Evolutionary conservation across 1,139 yeast genomes (phyloP).

Genomic region (Debaryomycetaceae sp.): DNA sequence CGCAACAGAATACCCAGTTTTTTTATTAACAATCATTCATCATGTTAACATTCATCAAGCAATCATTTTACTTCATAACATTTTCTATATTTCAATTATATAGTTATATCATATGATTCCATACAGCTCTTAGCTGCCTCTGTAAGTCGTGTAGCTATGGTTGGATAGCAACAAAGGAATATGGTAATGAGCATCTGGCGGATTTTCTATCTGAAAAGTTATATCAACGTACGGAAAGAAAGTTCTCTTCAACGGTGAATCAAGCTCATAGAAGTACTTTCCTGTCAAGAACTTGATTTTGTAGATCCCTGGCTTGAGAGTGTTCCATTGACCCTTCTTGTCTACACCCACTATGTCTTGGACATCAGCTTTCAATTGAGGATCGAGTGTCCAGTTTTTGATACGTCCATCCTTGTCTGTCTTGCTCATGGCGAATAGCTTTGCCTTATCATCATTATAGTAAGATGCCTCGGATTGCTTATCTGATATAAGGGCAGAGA

Average conservation of each 20-base stretch:
- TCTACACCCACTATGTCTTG: constrained; percentile 30
- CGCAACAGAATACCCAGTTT: constrained; percentile 51
- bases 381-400: constrained; percentile 58
- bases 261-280: constrained; percentile 48
- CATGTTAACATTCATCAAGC: neutral
- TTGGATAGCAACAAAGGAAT: constrained; percentile 79
- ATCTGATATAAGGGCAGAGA: constrained; percentile 24
- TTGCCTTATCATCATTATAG: constrained; percentile 18
- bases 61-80: neutral
- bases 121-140: constrained; percentile 56
- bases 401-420: constrained; percentile 82
- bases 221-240: constrained; percentile 88
- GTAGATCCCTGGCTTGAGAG: constrained; percentile 58
- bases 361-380: constrained; percentile 21
- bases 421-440: constrained; percentile 57
- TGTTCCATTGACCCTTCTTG: constrained; percentile 34
- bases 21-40: constrained; percentile 27
- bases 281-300: constrained; percentile 74
- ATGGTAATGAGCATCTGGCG: constrained; percentile 80
- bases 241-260: constrained; percentile 31
- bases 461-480: constrained; percentile 24
- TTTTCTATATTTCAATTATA: neutral
- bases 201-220: constrained; percentile 57
- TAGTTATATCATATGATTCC: neutral
- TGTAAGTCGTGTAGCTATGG: constrained; percentile 82